Percentiles rank a stretch among this genome's conserved stretches.
Evolutionary conservation across 1,284 basidiomycete genomes (phyloP).

Genomic region (Thelephora terrestris): DNA sequence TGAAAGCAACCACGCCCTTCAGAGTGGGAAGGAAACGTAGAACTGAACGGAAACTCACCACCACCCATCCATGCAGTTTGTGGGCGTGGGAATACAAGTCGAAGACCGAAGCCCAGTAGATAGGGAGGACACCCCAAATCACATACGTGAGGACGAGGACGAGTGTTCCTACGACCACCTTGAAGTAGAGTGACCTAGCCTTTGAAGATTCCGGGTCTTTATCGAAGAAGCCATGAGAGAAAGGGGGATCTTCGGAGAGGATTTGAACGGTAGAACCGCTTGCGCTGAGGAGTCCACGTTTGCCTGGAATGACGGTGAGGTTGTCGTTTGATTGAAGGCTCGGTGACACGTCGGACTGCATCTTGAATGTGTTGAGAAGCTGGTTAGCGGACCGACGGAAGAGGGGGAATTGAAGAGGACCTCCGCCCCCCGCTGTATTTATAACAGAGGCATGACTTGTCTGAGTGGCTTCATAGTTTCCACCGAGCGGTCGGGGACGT

Average conservation of each 20-base stretch:
- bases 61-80: constrained; percentile 28
- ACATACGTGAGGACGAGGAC: constrained; percentile 21
- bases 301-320: too few relatives aligned
- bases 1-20: constrained; percentile 2
- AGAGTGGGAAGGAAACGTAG: neutral
- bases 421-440: too few relatives aligned
- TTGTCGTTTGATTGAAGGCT: too few relatives aligned
- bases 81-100: constrained; percentile 19
- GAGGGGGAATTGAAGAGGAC: too few relatives aligned
- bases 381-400: too few relatives aligned
- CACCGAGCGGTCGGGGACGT: too few relatives aligned
- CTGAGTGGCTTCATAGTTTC: too few relatives aligned
- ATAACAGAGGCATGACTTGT: too few relatives aligned
- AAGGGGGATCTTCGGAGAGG: neutral
- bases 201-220: constrained; percentile 20
- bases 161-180: constrained; percentile 17
- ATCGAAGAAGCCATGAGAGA: constrained; percentile 18
- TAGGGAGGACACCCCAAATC: constrained; percentile 22
- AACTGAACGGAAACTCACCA: constrained; percentile 19
- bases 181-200: constrained; percentile 24
- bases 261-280: too few relatives aligned
- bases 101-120: constrained; percentile 31
- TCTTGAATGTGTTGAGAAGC: too few relatives aligned
- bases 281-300: too few relatives aligned
- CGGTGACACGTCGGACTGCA: too few relatives aligned